Percentiles rank a stretch among this genome's conserved stretches.
Conservation (phyloP, 306 rosid genomes). For the Sesbania bispinosa region DNA sequence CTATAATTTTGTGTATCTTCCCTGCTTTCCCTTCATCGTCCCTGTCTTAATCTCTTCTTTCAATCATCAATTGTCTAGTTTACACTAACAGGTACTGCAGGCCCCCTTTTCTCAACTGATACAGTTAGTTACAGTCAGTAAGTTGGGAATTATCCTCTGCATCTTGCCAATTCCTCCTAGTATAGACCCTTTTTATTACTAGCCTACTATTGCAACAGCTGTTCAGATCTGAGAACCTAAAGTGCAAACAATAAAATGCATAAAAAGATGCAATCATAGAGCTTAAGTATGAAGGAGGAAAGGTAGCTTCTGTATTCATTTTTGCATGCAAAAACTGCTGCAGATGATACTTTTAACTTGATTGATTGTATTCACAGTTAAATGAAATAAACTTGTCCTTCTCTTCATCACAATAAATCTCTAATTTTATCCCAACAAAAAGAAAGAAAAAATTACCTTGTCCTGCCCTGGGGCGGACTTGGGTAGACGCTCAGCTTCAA, state of each 20-base stretch:
- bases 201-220: background rate
- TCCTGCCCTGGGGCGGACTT: conserved; percentile 65
- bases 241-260: background rate
- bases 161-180: too few species aligned
- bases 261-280: background rate
- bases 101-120: too few species aligned
- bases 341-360: background rate
- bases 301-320: background rate
- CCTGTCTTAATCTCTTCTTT: background rate
- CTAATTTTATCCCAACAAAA: too few species aligned
- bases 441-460: conserved; percentile 36
- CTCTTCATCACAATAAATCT: background rate
- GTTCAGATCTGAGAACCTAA: background rate
- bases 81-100: background rate
- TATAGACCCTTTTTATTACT: too few species aligned
- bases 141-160: too few species aligned
- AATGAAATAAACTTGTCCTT: background rate
- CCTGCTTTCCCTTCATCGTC: background rate
- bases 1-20: background rate
- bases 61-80: background rate
- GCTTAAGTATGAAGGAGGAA: background rate
- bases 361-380: background rate
- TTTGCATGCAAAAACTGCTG: background rate
- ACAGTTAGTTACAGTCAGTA: too few species aligned
- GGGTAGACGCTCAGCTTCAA: conserved; percentile 82